phyloP scores from a whole-genome alignment of 306 rosid genomes.

The Alnus glutinosa region DNA sequence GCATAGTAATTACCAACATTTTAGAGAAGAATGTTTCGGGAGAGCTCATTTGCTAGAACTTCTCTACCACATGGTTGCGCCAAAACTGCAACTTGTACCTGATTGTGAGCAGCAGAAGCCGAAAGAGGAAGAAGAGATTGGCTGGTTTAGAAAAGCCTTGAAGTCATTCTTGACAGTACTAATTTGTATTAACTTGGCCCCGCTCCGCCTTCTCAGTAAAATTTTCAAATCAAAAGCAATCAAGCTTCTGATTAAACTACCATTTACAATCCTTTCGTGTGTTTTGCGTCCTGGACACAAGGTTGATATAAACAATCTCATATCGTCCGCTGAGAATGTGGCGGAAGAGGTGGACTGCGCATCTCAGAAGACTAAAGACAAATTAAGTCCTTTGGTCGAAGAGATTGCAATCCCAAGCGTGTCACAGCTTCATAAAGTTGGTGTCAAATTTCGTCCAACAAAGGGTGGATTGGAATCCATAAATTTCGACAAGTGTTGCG shows the following conservation, averaged over 20 bases:
- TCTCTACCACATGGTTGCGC: conserved; percentile 3
- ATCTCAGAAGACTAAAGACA: not conserved
- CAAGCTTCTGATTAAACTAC: not conserved
- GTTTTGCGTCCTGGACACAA: not conserved
- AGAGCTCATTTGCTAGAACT: conserved; percentile 19
- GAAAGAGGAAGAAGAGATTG: not conserved
- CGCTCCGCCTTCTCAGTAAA: not conserved
- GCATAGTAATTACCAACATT: not conserved
- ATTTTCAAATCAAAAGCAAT: not conserved
- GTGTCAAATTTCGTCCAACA: not conserved
- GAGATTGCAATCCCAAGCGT: conserved; percentile 17
- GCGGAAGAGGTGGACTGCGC: not conserved
- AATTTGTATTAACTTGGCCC: not conserved
- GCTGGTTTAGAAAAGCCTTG: not conserved
- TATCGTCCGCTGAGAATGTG: not conserved
- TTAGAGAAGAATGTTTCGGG: not conserved
- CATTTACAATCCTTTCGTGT: not conserved
- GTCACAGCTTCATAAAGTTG: not conserved
- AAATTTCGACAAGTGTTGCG: not conserved
- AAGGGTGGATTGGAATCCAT: conserved; percentile 14
- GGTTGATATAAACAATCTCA: not conserved
- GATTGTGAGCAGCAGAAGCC: not conserved
- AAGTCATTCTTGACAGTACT: not conserved
- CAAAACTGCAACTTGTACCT: not conserved
- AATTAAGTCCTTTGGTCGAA: not conserved